Evolutionary conservation across 371 early-diverging fungal species (phyloP).

Genomic region (Circinella umbellata): DNA sequence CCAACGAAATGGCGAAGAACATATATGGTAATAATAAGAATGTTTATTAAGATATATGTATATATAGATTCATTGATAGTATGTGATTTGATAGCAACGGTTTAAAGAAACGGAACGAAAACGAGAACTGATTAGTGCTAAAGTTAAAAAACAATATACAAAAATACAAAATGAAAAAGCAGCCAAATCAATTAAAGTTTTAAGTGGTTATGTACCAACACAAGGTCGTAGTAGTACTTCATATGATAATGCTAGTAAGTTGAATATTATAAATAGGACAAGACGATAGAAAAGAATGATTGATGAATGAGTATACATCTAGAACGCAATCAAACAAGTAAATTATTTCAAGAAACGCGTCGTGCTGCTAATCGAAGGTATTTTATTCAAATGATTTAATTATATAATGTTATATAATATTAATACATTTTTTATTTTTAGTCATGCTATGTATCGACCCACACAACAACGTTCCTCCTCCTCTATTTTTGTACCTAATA

Average conservation of each 20-base stretch:
- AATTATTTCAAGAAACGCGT: conserved; percentile 39
- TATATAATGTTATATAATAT: background rate
- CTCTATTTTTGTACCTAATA: background rate
- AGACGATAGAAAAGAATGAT: background rate
- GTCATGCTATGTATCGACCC: conserved; percentile 33
- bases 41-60: background rate
- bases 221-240: conserved; percentile 20
- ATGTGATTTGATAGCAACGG: conserved; percentile 25
- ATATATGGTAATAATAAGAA: background rate
- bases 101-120: conserved; percentile 38
- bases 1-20: conserved; percentile 33
- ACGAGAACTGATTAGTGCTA: conserved; percentile 35
- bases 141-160: conserved; percentile 47
- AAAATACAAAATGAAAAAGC: conserved; percentile 45
- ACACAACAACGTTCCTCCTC: background rate
- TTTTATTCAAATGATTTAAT: conserved; percentile 2
- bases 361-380: conserved; percentile 40
- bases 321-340: conserved; percentile 37
- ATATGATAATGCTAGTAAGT: conserved; percentile 36
- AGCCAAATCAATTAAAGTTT: conserved; percentile 44
- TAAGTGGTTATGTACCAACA: conserved; percentile 32
- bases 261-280: background rate
- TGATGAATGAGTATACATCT: background rate
- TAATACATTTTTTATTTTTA: conserved; percentile 1
- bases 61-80: background rate